Conservation (phyloP, 148 eudicot species). For the Arbutus unedo region DNA sequence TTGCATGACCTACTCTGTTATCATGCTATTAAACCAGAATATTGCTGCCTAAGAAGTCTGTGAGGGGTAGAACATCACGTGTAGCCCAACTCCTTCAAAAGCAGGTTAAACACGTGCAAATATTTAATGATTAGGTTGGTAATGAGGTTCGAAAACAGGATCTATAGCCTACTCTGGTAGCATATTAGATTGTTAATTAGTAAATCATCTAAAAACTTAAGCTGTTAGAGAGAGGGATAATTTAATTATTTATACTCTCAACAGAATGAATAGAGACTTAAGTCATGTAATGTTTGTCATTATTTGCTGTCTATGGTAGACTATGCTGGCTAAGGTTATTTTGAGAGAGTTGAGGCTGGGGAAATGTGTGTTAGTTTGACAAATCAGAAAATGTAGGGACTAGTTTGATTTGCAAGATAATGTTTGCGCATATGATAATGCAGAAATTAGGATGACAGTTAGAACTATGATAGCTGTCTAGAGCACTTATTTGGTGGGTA, state of each 20-base stretch:
- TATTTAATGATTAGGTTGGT: too few species aligned
- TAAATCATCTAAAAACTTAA: too few species aligned
- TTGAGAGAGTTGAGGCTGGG: neutral
- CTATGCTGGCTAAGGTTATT: neutral
- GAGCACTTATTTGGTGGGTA: neutral
- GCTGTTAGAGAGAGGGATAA: too few species aligned
- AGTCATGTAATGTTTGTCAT: neutral
- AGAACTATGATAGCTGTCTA: neutral
- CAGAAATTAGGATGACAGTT: neutral
- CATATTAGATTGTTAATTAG: too few species aligned
- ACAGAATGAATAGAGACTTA: neutral
- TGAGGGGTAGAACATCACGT: neutral
- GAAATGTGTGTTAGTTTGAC: neutral
- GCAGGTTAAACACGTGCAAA: too few species aligned
- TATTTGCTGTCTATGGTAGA: neutral
- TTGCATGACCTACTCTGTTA: neutral
- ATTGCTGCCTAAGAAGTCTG: neutral
- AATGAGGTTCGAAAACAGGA: too few species aligned
- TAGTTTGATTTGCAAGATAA: neutral
- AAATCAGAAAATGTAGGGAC: neutral
- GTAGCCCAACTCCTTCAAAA: too few species aligned
- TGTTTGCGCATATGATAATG: neutral
- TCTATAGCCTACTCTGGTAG: too few species aligned
- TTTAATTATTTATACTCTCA: too few species aligned
- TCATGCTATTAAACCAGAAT: neutral